A percentile compares a stretch with the other conserved stretches of the same genome.
These are phyloP conservation scores for Fusarium albidum DNA, from an alignment of 2,329 filamentous ascomycete species.

Conservation along the genomic window DNA sequence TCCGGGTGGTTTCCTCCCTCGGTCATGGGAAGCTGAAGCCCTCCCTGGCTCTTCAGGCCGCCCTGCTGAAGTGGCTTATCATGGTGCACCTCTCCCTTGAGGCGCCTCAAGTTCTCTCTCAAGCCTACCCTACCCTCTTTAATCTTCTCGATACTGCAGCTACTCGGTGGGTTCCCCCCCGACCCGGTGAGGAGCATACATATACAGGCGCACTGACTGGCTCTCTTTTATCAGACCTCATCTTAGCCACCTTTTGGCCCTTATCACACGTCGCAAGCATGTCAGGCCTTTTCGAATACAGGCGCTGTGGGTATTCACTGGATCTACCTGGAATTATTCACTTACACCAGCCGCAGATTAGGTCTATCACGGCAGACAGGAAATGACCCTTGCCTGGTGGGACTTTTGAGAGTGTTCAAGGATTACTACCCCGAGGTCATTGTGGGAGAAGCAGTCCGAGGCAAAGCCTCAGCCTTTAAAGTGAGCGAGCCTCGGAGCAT, in stretches of 20 bases:
- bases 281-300: conserved; percentile 87
- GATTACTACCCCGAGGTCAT: conserved; percentile 93
- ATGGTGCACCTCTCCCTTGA: conserved; percentile 78
- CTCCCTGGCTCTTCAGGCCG: conserved; percentile 72
- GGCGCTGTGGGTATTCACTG: conserved; percentile 61
- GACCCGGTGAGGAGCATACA: background rate
- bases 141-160: conserved; percentile 83
- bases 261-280: conserved; percentile 82
- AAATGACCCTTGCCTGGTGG: conserved; percentile 77
- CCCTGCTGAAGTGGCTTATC: conserved; percentile 80
- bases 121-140: conserved; percentile 79
- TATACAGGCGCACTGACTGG: conserved; percentile 21
- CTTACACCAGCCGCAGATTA: conserved; percentile 52
- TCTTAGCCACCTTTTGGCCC: conserved; percentile 79
- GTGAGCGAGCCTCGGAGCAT: conserved; percentile 42
- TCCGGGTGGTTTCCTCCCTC: conserved; percentile 75
- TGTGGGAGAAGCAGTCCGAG: conserved; percentile 71
- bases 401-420: conserved; percentile 83
- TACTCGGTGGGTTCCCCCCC: conserved; percentile 61
- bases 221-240: conserved; percentile 54
- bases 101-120: conserved; percentile 68
- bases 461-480: conserved; percentile 69
- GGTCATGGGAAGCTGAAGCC: conserved; percentile 82
- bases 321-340: background rate
- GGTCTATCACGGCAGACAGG: conserved; percentile 67